Base-by-base conservation (phyloP, 495 filamentous ascomycete genomes). In the Hypomontagnella monticulosa region DNA sequence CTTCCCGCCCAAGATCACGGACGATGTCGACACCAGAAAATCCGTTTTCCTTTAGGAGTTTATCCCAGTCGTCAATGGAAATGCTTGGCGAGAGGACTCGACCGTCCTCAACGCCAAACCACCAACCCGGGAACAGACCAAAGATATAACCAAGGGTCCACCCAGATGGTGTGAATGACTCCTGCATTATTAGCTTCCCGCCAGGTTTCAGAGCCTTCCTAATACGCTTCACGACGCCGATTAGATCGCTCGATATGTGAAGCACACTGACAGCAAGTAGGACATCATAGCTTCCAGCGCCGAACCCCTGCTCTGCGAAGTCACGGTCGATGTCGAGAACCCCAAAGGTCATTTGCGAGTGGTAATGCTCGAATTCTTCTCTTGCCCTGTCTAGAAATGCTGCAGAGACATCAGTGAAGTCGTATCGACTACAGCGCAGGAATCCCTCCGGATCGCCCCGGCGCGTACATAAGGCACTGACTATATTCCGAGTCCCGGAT, bases 331-430 rank as follows among this genome's bases (percentile, higher is more conserved):
- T 40, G 41, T 79, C 72, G 9, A 81, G 58, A 0, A 44, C 65
- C 1, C 47, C 40, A 53, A 75, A 78, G 1, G 27, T 61, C 61
- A 78, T 66, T 23, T 64, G 62, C 4, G 56, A 15, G 16, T 44
- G 14, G 16, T 37, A 50, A 3, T 38, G 8, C 0, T 11, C 27
- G 11, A 73, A 72, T 7, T 61, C 34, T 6, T 71, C 59, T 12
- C 63, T 44, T 0, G 73, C 73, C 19, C 70, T 67, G 34, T 78
- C 78, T 23, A 85, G 80, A 50, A 83, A 85, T 0, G 70, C 75
- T 0, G 76, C 46, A 0, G 82, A 84, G 4, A 85, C 75, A 56
- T 87, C 84, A 0, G 84, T 85, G 55, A 83, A 86, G 4, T 65
- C 66, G 48, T 80, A 82, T 6, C 57, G 64, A 57, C 1, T 52